phyloP scores from a whole-genome alignment of 2,329 filamentous ascomycete species.

The Colletotrichum tofieldiae region DNA sequence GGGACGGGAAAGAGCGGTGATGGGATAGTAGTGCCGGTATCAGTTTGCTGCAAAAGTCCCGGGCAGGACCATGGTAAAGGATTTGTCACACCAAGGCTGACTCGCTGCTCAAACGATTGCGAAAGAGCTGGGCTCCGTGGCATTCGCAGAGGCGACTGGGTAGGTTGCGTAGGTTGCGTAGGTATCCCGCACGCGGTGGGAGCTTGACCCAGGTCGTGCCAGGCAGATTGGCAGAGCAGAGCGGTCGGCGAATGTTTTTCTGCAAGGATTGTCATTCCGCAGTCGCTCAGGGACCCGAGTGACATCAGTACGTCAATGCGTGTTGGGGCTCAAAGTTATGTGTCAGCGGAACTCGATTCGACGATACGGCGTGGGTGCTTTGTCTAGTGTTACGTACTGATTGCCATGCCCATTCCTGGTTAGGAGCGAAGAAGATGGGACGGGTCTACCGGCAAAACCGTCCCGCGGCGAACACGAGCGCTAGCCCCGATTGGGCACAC shows the following conservation, averaged over 20 bases:
- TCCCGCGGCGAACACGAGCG: constrained; percentile 22
- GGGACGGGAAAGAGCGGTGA: constrained; percentile 32
- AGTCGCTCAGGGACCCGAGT: constrained; percentile 13
- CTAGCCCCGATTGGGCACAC: constrained; percentile 21
- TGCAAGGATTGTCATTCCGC: constrained; percentile 28
- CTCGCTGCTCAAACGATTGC: constrained; percentile 32
- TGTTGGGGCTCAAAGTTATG: constrained; percentile 23
- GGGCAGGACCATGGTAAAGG: constrained; percentile 35
- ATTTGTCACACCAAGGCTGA: constrained; percentile 39
- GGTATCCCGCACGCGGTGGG: background rate
- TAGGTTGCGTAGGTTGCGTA: background rate
- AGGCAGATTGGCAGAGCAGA: background rate
- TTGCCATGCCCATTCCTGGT: constrained; percentile 17
- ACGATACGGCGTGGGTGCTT: constrained; percentile 10
- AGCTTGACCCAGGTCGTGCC: background rate
- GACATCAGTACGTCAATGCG: constrained; percentile 43
- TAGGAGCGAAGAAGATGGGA: constrained; percentile 18
- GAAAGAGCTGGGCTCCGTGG: constrained; percentile 13
- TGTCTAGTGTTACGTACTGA: constrained; percentile 35
- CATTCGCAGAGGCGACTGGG: constrained; percentile 19
- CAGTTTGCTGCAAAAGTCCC: constrained; percentile 17
- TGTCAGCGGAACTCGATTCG: constrained; percentile 43
- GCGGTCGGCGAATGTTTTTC: constrained; percentile 30
- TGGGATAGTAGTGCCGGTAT: constrained; percentile 28
- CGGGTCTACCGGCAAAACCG: constrained; percentile 30